Percentiles rank a stretch among this genome's conserved stretches.
These are phyloP conservation scores for Micractinium sp. DNA, from an alignment of 139 green algal species.

Conservation along the genomic window DNA sequence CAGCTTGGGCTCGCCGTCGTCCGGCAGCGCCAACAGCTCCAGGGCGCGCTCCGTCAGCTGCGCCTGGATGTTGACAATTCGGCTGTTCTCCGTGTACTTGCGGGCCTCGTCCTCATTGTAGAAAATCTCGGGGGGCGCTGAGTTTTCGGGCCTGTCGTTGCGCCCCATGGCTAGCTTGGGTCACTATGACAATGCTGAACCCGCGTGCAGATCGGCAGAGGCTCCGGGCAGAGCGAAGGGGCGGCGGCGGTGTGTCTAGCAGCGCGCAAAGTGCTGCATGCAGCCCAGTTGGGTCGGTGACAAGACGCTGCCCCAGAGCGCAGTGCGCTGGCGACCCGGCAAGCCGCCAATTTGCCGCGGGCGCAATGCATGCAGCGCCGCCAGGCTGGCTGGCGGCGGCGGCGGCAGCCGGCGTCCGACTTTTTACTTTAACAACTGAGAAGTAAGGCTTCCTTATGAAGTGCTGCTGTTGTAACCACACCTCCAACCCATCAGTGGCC, in stretches of 20 bases:
- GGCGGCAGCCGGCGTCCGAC: too few relatives aligned
- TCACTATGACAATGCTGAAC: not conserved
- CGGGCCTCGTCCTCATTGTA: conserved; percentile 94
- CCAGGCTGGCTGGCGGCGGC: too few relatives aligned
- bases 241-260: not conserved
- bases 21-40: conserved; percentile 93
- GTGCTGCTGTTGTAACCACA: too few relatives aligned
- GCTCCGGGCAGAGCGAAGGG: not conserved
- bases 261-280: not conserved
- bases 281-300: not conserved
- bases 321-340: not conserved
- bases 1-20: conserved; percentile 80
- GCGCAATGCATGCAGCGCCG: not conserved
- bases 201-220: not conserved
- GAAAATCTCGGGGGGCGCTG: conserved; percentile 92
- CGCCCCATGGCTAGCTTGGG: not conserved
- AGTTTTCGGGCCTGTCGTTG: conserved; percentile 87
- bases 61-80: conserved; percentile 87
- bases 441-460: too few relatives aligned
- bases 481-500: too few relatives aligned
- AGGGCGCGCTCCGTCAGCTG: conserved; percentile 87
- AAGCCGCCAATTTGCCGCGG: not conserved
- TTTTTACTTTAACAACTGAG: too few relatives aligned
- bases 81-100: conserved; percentile 96
- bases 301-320: not conserved